These are phyloP conservation scores for Kurtzmaniella natalensis DNA, from an alignment of 1,139 yeast genomes.

Conservation along the genomic window DNA sequence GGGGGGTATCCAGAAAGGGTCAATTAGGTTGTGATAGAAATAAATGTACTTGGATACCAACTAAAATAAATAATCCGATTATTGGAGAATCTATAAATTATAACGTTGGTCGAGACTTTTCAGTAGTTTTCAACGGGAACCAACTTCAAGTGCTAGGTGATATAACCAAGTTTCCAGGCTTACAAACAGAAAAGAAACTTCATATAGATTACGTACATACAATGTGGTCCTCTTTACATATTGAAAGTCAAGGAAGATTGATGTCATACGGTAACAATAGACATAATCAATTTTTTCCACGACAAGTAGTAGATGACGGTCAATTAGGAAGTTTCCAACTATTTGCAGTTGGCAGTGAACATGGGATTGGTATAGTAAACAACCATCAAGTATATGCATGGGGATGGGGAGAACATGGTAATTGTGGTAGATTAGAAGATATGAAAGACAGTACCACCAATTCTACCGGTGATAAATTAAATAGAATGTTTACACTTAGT, in stretches of 20 bases:
- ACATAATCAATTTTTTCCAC: conserved; percentile 60
- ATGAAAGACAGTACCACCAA: conserved; percentile 23
- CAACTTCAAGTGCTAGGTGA: conserved; percentile 16
- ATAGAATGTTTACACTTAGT: too few relatives aligned
- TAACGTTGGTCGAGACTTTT: conserved; percentile 46
- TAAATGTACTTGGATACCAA: conserved; percentile 21
- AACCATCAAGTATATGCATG: conserved; percentile 57
- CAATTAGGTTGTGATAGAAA: conserved; percentile 44
- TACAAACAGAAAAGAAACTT: neutral
- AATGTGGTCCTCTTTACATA: conserved; percentile 85
- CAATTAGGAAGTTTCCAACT: too few relatives aligned
- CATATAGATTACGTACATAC: conserved; percentile 36
- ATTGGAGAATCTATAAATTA: conserved; percentile 13
- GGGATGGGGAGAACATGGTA: conserved; percentile 99
- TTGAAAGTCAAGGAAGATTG: conserved; percentile 12
- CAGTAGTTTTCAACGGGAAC: conserved; percentile 15
- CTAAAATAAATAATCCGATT: conserved; percentile 12
- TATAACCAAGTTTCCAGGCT: conserved; percentile 5
- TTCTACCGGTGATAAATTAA: conserved; percentile 7
- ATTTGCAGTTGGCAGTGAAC: conserved; percentile 77
- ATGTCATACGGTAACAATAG: conserved; percentile 68
- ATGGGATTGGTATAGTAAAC: conserved; percentile 48
- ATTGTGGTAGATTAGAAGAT: conserved; percentile 56
- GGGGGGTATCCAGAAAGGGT: conserved; percentile 82
- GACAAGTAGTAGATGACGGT: conserved; percentile 6